These are phyloP conservation scores for Teunomyces tritomae DNA, from an alignment of 805 yeast genomes.

Conservation along the genomic window DNA sequence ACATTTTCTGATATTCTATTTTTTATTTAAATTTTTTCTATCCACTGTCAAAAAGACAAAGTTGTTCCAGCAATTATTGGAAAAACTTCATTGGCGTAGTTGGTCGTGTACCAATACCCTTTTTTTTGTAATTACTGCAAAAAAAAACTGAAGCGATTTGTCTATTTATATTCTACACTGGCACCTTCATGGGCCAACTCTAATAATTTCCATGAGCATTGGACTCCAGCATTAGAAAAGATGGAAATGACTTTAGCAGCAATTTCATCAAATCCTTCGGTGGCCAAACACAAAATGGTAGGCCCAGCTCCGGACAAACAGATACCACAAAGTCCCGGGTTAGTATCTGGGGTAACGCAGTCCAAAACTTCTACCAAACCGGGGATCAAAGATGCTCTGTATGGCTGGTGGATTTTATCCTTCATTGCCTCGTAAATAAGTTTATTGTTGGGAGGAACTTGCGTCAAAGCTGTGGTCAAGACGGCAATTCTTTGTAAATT, in stretches of 20 bases:
- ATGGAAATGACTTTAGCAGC: constrained; percentile 72
- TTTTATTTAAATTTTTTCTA: too few relatives aligned
- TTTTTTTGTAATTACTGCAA: neutral
- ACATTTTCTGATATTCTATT: neutral
- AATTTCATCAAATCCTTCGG: constrained; percentile 79
- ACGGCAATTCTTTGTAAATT: constrained; percentile 92
- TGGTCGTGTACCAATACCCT: neutral
- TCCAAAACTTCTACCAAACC: constrained; percentile 81
- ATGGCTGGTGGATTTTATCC: constrained; percentile 96
- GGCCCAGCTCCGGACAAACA: constrained; percentile 99
- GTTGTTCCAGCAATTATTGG: neutral
- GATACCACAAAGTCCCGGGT: constrained; percentile 86
- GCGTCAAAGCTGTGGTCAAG: constrained; percentile 87
- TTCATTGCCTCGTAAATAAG: constrained; percentile 94
- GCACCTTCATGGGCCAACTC: constrained; percentile 92
- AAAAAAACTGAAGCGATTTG: neutral
- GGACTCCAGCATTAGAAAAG: constrained; percentile 63
- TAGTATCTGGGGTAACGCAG: constrained; percentile 75
- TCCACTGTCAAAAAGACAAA: too few relatives aligned
- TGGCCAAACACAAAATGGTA: constrained; percentile 90
- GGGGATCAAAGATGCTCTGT: constrained; percentile 86
- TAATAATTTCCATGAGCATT: constrained; percentile 79
- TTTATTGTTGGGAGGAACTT: constrained; percentile 75
- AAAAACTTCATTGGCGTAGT: constrained; percentile 2
- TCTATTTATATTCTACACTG: constrained; percentile 32